These are phyloP conservation scores for Eremochloa ophiuroides DNA, from an alignment of 176 grass and related monocot genomes.

Conservation along the genomic window DNA sequence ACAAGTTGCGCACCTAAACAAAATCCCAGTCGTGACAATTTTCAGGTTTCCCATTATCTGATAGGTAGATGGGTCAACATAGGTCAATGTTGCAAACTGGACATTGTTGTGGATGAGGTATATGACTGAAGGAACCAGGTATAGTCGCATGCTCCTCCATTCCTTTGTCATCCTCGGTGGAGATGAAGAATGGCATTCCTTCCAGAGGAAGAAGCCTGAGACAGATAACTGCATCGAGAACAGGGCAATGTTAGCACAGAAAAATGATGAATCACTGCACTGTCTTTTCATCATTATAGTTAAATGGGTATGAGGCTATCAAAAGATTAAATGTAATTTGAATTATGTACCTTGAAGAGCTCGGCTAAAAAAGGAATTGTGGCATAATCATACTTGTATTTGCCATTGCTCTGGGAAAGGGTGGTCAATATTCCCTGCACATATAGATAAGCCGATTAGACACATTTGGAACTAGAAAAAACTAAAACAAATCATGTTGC, in stretches of 20 bases:
- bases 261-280: neutral
- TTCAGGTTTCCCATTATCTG: constrained; percentile 99
- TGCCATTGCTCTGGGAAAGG: constrained; percentile 82
- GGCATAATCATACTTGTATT: constrained; percentile 85
- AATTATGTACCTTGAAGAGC: constrained; percentile 67
- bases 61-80: constrained; percentile 95
- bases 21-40: constrained; percentile 96
- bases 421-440: constrained; percentile 91
- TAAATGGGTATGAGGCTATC: neutral
- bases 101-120: constrained; percentile 97
- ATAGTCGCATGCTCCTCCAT: constrained; percentile 74
- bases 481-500: neutral
- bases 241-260: constrained; percentile 18
- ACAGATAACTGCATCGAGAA: constrained; percentile 57
- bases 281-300: neutral
- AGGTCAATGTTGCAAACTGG: constrained; percentile 84
- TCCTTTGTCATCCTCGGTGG: constrained; percentile 86
- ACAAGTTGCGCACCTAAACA: constrained; percentile 65
- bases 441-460: constrained; percentile 16
- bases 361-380: constrained; percentile 94
- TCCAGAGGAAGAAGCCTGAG: constrained; percentile 87
- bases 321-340: constrained; percentile 4
- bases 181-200: constrained; percentile 62
- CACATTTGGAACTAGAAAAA: neutral
- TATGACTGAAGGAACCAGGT: constrained; percentile 83